A percentile compares a stretch with the other conserved stretches of the same genome.
Conservation (phyloP, 768 basidiomycete genomes). For the Glaciozyma antarctica region DNA sequence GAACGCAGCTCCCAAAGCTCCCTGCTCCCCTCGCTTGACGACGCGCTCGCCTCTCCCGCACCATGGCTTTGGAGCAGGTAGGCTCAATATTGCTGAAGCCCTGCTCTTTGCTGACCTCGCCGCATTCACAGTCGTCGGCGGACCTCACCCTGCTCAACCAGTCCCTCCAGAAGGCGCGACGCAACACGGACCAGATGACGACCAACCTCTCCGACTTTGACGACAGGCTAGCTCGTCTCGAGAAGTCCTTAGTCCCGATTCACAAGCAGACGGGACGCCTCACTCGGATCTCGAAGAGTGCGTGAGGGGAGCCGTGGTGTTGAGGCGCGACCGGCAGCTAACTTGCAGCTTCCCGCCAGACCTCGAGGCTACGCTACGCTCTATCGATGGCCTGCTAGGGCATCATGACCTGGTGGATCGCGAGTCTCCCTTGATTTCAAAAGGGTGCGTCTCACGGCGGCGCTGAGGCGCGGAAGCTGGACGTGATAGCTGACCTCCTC, state of each 20-base stretch:
- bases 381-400: slow-evolving; percentile 33
- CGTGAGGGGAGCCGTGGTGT: background rate
- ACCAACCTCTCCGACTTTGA: slow-evolving; percentile 30
- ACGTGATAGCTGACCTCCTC: background rate
- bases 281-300: slow-evolving; percentile 28
- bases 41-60: too few species aligned
- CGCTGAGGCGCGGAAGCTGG: background rate
- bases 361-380: slow-evolving; percentile 29
- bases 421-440: slow-evolving; percentile 29
- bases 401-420: slow-evolving; percentile 34
- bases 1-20: too few species aligned
- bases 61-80: background rate
- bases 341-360: slow-evolving; percentile 11
- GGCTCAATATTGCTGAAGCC: background rate
- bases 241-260: slow-evolving; percentile 34
- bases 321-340: background rate
- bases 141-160: slow-evolving; percentile 33
- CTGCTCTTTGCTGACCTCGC: background rate
- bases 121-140: slow-evolving; percentile 20
- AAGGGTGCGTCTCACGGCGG: slow-evolving; percentile 14
- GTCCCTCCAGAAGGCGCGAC: slow-evolving; percentile 28
- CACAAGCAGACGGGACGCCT: slow-evolving; percentile 32
- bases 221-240: slow-evolving; percentile 33
- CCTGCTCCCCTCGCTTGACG: too few species aligned
- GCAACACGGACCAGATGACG: slow-evolving; percentile 28